phyloP scores from a whole-genome alignment of 371 early-diverging fungal species.

The Saksenaea oblongispora region DNA sequence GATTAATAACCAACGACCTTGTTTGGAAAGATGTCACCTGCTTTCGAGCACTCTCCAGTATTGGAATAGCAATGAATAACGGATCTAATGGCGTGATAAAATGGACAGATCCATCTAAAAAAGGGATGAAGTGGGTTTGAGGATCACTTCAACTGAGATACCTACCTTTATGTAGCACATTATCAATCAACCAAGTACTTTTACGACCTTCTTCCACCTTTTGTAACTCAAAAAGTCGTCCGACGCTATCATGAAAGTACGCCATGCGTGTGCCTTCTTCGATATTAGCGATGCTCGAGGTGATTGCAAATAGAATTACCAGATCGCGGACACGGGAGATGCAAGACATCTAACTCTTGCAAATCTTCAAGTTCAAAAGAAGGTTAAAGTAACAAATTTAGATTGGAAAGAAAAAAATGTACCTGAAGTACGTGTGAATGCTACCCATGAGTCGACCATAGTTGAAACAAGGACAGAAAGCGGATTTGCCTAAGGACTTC shows the following conservation, averaged over 20 bases:
- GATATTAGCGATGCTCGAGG: background rate
- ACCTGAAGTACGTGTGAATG: background rate
- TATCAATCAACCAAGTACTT: background rate
- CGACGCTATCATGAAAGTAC: background rate
- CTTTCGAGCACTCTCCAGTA: slow-evolving; percentile 11
- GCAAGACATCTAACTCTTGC: background rate
- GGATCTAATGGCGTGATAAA: slow-evolving; percentile 28
- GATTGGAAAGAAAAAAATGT: background rate
- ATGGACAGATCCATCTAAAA: slow-evolving; percentile 23
- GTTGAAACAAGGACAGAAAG: background rate
- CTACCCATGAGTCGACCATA: background rate
- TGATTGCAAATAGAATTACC: background rate
- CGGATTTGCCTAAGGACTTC: background rate
- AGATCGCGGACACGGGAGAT: background rate
- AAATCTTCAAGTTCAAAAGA: background rate
- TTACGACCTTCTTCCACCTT: background rate
- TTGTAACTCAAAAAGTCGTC: background rate
- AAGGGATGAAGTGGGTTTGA: background rate
- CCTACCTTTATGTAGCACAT: background rate
- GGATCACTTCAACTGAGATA: background rate
- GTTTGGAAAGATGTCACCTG: background rate
- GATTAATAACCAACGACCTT: background rate
- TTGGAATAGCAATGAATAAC: slow-evolving; percentile 26
- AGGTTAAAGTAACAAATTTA: background rate
- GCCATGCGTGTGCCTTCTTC: background rate